Conservation (phyloP, 805 yeast species). For the Ascoidea tarda region DNA sequence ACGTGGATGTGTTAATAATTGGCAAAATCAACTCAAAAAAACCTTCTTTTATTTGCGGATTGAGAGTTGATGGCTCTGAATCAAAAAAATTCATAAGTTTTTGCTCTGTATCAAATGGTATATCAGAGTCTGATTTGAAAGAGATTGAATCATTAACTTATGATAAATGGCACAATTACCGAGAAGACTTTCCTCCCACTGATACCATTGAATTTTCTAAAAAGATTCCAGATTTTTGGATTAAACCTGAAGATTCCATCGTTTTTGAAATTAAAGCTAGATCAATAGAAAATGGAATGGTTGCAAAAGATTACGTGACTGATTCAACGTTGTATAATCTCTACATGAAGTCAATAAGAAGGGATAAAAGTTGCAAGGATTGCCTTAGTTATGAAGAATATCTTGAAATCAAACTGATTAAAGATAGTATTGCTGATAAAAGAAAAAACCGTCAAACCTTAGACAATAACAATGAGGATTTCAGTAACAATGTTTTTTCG, state of each 20-base stretch:
- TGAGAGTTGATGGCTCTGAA: conserved; percentile 30
- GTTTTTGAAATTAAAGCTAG: conserved; percentile 79
- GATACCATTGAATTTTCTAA: conserved; percentile 35
- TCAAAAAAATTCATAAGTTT: conserved; percentile 38
- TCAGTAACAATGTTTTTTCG: conserved; percentile 1
- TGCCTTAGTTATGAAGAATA: conserved; percentile 45
- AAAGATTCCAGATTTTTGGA: conserved; percentile 59
- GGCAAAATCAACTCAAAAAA: conserved; percentile 71
- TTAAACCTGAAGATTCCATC: conserved; percentile 61
- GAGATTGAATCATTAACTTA: conserved; percentile 40
- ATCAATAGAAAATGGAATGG: conserved; percentile 38
- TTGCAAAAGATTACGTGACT: conserved; percentile 35
- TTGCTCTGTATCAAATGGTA: conserved; percentile 77
- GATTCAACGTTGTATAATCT: conserved; percentile 68
- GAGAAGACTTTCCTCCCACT: conserved; percentile 25
- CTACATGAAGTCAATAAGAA: conserved; percentile 50
- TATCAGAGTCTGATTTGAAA: conserved; percentile 46
- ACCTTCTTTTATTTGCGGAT: conserved; percentile 57
- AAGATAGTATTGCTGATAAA: conserved; percentile 9
- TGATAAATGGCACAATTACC: conserved; percentile 44
- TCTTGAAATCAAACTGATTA: conserved; percentile 5
- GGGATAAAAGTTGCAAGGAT: conserved; percentile 49
- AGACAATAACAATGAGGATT: conserved; percentile 10
- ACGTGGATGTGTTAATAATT: conserved; percentile 63
- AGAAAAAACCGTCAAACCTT: conserved; percentile 18